Evolutionary conservation across 2,329 filamentous ascomycete genomes (phyloP), one percentile per base, ranked within the genome.

Genomic region (Colletotrichum viniferum): DNA sequence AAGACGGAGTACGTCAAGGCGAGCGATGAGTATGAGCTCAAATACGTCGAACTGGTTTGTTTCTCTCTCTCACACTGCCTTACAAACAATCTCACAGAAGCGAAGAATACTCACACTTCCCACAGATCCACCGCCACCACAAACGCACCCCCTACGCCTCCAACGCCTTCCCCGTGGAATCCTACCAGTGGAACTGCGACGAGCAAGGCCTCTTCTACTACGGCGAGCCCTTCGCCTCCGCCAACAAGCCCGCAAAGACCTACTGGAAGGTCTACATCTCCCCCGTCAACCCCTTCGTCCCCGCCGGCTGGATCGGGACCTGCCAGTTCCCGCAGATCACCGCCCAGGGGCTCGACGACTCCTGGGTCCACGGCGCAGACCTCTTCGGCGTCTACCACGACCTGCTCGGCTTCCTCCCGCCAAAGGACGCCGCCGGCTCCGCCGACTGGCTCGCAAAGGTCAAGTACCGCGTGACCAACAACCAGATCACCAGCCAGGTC

Each of bases 301-400:
- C 91, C 0, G 81, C 87, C 2, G 94, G 94, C 4, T 96, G 94
- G 87, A 89, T 91, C 55, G 94, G 94, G 3, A 92, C 90, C 14
- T 97, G 95, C 79, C 92, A 94, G 78, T 97, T 96, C 81, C 95
- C 95, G 0, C 95, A 97, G 82, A 94, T 97, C 79, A 96, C 94
- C 0, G 85, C 89, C 2, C 89, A 85, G 21, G 95, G 95, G 0
- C 87, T 97, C 1, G 90, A 93, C 63, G 95, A 97, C 83, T 93
- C 93, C 16, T 93, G 90, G 87, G 89, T 92, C 77, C 95, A 97
- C 82, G 95, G 95, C 12, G 87, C 86, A n/a, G 94, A 97, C 81
- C 84, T 97, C 0, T 95, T 92, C 80, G 90, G 85, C n/a, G 94
- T 96, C 10, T 97, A 97, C 81, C 90, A 93, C 79, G 90, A 91